Percentiles rank a stretch among this genome's conserved stretches.
These are phyloP conservation scores for Aotearoamyces nothofagi DNA, from an alignment of 2,329 filamentous ascomycete genomes.

Conservation along the genomic window DNA sequence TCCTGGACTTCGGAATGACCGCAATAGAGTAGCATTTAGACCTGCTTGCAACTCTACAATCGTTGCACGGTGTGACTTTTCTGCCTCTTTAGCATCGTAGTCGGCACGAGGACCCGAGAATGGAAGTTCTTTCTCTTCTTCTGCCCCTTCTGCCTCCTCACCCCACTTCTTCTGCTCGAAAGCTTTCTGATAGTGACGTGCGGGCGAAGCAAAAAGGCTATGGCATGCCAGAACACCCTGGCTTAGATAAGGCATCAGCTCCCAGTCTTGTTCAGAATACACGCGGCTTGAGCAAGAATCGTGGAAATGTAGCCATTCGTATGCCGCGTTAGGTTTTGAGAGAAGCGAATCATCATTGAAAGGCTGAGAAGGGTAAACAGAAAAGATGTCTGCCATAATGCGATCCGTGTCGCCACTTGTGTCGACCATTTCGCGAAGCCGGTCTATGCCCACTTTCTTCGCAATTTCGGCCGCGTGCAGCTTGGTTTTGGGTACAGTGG, in stretches of 20 bases:
- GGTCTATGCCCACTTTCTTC: slow-evolving; percentile 58
- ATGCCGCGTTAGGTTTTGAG: slow-evolving; percentile 64
- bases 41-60: slow-evolving; percentile 63
- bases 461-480: slow-evolving; percentile 58
- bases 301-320: slow-evolving; percentile 94
- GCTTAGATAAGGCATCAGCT: slow-evolving; percentile 73
- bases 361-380: slow-evolving; percentile 70
- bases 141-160: slow-evolving; percentile 24
- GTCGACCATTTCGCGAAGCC: slow-evolving; percentile 61
- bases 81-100: slow-evolving; percentile 65
- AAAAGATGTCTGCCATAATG: slow-evolving; percentile 71
- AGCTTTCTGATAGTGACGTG: slow-evolving; percentile 25
- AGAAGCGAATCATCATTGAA: slow-evolving; percentile 90
- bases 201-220: slow-evolving; percentile 67
- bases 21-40: slow-evolving; percentile 53
- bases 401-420: slow-evolving; percentile 66
- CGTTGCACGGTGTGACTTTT: slow-evolving; percentile 62
- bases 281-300: slow-evolving; percentile 68
- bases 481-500: slow-evolving; percentile 32
- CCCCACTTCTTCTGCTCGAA: slow-evolving; percentile 30
- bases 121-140: slow-evolving; percentile 40
- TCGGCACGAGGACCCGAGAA: slow-evolving; percentile 75
- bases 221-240: slow-evolving; percentile 84
- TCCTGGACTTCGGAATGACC: slow-evolving; percentile 66
- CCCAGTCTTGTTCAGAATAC: slow-evolving; percentile 82